Base-by-base conservation (phyloP, 2,329 filamentous ascomycete species). In the Alternaria brassicicola region DNA sequence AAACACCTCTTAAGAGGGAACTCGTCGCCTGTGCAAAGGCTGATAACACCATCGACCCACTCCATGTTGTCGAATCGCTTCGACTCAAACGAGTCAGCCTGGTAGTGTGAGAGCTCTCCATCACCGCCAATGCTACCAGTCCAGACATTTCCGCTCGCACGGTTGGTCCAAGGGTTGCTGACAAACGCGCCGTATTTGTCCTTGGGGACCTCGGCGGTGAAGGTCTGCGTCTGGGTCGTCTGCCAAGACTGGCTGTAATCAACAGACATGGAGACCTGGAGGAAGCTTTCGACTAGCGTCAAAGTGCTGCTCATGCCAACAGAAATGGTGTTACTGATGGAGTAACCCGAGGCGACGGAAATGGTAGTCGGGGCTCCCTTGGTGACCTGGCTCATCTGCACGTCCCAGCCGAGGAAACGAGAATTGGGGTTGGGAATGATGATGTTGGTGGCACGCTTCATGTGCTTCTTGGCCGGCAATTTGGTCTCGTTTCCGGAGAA, bases 21-120 rank as follows among this genome's bases (percentile, higher is more conserved):
- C 1, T 31, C 57, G 41, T 75, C 74, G 53, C 74, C 73, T 35
- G 67, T 72, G 68, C 79, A 80, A 2, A 80, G 67, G 6, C 62
- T 56, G 46, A 80, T 79, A 9, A 73, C 66, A 12, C 79, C 79
- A 65, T 78, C 72, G 9, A 80, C 78, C 78, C 79, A 81, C 23
- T 59, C 57, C 58, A 81, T 55, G 31, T 66, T 60, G 15, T 65
- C 71, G 49, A 71, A 78, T 12, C 36, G 54, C 68, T 76, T 75
- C 55, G 62, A 66, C 1, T 62, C 54, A 59, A 78, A 79, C 2
- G 67, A 72, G 63, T 80, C 77, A n/a, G 65, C 71, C 52, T 67
- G 67, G 62, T 76, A 80, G 31, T 62, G 54, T 0, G 57, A 59
- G 46, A 67, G 41, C 15, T 53, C 63, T 8, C 63, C 67, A 4